Percentiles rank a stretch among this genome's conserved stretches.
phyloP scores from a whole-genome alignment of 768 basidiomycete genomes.

The Galerina marginata region DNA sequence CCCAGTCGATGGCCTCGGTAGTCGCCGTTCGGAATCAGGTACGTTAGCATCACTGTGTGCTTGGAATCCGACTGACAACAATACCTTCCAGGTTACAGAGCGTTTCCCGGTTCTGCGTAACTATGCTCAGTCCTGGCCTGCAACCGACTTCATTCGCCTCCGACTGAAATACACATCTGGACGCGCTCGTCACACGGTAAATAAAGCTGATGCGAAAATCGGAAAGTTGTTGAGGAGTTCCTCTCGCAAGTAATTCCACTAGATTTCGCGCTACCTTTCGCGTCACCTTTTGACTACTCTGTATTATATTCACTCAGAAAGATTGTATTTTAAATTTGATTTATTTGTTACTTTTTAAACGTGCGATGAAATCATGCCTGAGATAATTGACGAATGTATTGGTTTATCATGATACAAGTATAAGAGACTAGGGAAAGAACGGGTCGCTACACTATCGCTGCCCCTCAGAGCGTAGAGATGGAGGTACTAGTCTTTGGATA shows the following conservation, averaged over 20 bases:
- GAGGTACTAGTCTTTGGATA: no score
- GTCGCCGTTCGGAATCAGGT: background rate
- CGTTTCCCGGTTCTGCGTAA: background rate
- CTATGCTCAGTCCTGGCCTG: conserved; percentile 1
- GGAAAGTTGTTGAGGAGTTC: background rate
- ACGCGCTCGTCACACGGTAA: background rate
- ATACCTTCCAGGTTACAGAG: background rate
- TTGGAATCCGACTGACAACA: background rate
- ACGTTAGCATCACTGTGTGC: no score
- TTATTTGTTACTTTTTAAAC: no score
- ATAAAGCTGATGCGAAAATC: background rate
- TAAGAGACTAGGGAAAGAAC: no score
- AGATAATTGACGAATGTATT: no score
- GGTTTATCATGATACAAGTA: no score
- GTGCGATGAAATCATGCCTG: no score
- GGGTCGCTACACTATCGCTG: no score
- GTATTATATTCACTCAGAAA: no score
- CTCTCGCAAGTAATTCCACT: background rate
- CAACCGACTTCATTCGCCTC: background rate
- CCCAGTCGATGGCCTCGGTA: background rate
- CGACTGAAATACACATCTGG: background rate
- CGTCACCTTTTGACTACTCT: background rate
- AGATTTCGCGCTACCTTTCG: no score
- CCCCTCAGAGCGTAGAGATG: no score
- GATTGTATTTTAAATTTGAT: no score